These are phyloP conservation scores for Trichoderma atrobrunneum DNA, from an alignment of 2,329 filamentous ascomycete species.

Conservation along the genomic window DNA sequence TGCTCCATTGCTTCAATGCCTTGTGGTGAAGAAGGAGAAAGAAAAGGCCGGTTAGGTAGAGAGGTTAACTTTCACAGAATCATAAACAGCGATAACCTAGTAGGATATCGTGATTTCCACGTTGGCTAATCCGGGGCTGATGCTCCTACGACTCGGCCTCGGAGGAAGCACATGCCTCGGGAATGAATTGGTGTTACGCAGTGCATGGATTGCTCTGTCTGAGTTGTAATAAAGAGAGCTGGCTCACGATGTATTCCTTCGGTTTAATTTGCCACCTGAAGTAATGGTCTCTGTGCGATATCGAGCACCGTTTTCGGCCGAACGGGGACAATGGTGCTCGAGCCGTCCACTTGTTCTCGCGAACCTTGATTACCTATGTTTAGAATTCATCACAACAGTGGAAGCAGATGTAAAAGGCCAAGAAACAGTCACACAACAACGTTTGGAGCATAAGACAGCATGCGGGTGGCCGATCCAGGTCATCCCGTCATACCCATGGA, in stretches of 20 bases:
- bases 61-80: not conserved
- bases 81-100: not conserved
- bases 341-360: not conserved
- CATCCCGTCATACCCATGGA: not conserved
- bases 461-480: conserved; percentile 3
- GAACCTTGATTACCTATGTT: not conserved
- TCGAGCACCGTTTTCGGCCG: not conserved
- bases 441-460: not conserved
- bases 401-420: not conserved
- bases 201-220: not conserved
- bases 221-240: not conserved
- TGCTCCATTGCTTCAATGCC: not conserved
- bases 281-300: not conserved
- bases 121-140: not conserved
- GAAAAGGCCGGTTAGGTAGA: not conserved
- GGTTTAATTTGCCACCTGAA: not conserved
- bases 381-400: not conserved
- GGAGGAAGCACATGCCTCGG: not conserved
- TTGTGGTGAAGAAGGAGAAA: not conserved
- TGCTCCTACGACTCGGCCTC: not conserved
- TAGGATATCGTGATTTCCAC: not conserved
- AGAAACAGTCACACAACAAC: conserved; percentile 17
- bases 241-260: not conserved
- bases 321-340: not conserved
- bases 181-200: not conserved